Base-by-base conservation (phyloP, 2,329 filamentous ascomycete genomes). In the Metarhizium album region DNA sequence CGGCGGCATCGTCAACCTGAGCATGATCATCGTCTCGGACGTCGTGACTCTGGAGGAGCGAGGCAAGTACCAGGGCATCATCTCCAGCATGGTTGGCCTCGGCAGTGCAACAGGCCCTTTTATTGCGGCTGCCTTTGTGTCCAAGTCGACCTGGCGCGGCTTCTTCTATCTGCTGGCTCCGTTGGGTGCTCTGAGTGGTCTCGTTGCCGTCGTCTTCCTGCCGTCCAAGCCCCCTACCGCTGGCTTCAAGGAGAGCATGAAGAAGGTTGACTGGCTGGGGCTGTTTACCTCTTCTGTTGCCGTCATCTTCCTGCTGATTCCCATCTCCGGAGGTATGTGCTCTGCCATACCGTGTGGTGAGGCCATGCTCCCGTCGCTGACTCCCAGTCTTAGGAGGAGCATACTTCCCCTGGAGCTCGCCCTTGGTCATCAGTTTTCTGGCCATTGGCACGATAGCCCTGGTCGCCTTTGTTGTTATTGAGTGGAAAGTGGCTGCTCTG, bases 401-500 rank as follows among this genome's bases (percentile, higher is more conserved):
- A 9, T 29, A 29, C 27, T 29, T 29, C 11, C 27, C 27, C 7
- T 29, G 27, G 27, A 9, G 11, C 27, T 29, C 27, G 3, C 27
- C 27, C 27, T 8, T 29, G 27, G 27, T 29, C 11, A 29, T 29
- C 27, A 9, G 7, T 29, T 8, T 29, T 6, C 27, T 29, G 11
- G 7, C 27, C 11, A 29, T 29, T 29, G 27, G 27, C 27, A 29
- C 27, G 7, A 8, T 29, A 9, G 7, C 11, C 11, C 11, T 29
- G 3, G 11, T 29, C 27, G 27, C 27, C 6, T 91, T 93, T 65
- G 68, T 83, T 53, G 47, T 87, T 4, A 78, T 83, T 56, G 87
- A 94, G 67, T 81, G 78, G 70, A 82, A 82, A 57, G 59, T 86
- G 24, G 85, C 87, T 27, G 78, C 74, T 35, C 87, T 86, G 54